These are phyloP conservation scores for Phaffia rhodozyma DNA, from an alignment of 1,284 basidiomycete genomes.

Conservation along the genomic window DNA sequence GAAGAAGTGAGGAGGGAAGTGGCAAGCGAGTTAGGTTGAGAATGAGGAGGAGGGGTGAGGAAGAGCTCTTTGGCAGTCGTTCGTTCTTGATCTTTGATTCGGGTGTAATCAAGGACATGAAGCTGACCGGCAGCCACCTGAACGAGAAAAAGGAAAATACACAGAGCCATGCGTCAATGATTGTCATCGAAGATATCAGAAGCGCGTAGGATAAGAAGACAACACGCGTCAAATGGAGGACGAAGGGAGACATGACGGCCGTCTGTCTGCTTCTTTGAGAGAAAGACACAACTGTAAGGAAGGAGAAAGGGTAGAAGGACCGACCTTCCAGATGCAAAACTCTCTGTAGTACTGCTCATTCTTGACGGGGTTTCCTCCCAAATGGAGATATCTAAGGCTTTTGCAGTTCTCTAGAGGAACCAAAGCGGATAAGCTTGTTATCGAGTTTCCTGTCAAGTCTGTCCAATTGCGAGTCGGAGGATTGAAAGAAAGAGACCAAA, in stretches of 20 bases:
- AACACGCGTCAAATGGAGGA: neutral
- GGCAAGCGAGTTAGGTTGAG: conserved; percentile 59
- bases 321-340: conserved; percentile 59
- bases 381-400: conserved; percentile 64
- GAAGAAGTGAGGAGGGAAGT: conserved; percentile 62
- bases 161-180: neutral
- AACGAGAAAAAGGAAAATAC: neutral
- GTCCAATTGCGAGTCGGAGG: neutral
- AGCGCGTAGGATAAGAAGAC: neutral
- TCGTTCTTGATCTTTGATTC: conserved; percentile 86
- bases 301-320: conserved; percentile 44
- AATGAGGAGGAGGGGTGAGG: conserved; percentile 56
- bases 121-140: conserved; percentile 41
- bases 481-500: neutral
- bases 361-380: conserved; percentile 82
- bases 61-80: conserved; percentile 60
- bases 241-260: neutral
- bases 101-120: conserved; percentile 90
- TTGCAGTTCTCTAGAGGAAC: conserved; percentile 68
- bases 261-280: neutral
- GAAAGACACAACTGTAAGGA: neutral
- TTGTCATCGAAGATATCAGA: neutral
- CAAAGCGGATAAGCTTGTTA: conserved; percentile 71
- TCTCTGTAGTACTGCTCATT: conserved; percentile 94
- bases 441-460: conserved; percentile 34